These are phyloP conservation scores for Candolleomyces efflorescens DNA, from an alignment of 768 basidiomycete species.

Conservation along the genomic window DNA sequence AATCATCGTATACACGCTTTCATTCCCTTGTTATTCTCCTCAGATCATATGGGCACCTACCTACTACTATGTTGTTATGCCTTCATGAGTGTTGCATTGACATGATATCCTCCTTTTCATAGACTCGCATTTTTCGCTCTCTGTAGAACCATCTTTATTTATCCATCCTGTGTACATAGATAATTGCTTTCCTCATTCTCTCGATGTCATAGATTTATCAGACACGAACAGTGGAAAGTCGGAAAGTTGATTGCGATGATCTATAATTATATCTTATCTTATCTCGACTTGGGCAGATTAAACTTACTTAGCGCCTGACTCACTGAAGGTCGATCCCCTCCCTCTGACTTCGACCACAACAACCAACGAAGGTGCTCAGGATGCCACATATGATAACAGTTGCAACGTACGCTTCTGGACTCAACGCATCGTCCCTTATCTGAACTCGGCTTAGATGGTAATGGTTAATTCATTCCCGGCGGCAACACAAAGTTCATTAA, in stretches of 20 bases:
- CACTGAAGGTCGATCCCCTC: background rate
- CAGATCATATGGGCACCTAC: background rate
- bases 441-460: conserved; percentile 28
- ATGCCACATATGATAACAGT: conserved; percentile 89
- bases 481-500: conserved; percentile 4
- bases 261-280: no score
- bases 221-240: no score
- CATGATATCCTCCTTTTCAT: background rate
- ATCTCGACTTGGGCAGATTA: no score
- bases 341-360: background rate
- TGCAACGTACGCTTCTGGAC: conserved; percentile 60
- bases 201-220: background rate
- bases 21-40: conserved; percentile 3
- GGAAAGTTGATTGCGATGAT: no score
- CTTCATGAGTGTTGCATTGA: no score
- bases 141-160: background rate
- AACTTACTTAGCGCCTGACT: no score
- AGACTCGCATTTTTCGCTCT: background rate
- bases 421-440: background rate
- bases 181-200: background rate
- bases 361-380: background rate
- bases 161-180: background rate
- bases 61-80: no score
- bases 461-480: conserved; percentile 3
- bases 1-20: background rate